Evolutionary conservation across 1,284 basidiomycete genomes (phyloP).

Genomic region (Marasmius sp.): DNA sequence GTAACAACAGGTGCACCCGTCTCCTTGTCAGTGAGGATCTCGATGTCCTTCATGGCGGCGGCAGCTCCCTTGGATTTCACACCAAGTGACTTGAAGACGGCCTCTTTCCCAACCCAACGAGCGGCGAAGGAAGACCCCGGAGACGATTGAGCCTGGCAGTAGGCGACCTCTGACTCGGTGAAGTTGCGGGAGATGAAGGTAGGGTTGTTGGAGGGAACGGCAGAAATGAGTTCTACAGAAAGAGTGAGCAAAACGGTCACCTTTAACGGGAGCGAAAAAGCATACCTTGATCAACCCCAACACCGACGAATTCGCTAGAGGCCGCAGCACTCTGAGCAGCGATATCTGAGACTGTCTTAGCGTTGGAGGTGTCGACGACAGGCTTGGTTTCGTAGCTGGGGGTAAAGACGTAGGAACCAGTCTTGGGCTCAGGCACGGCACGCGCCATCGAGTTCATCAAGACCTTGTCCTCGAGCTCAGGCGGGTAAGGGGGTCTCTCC

Average conservation of each 20-base stretch:
- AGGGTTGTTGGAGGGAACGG: conserved; percentile 88
- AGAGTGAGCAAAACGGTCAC: conserved; percentile 11
- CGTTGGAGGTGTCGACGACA: conserved; percentile 65
- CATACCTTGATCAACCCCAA: conserved; percentile 86
- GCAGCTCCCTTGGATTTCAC: conserved; percentile 90
- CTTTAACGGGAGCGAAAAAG: conserved; percentile 8
- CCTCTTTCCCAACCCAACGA: conserved; percentile 97
- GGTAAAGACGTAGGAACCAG: conserved; percentile 80
- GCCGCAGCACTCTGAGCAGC: conserved; percentile 47
- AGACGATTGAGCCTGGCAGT: conserved; percentile 88
- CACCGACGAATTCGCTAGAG: conserved; percentile 46
- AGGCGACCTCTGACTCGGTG: conserved; percentile 83
- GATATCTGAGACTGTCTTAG: conserved; percentile 57
- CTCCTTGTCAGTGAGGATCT: conserved; percentile 77
- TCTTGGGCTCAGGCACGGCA: conserved; percentile 80
- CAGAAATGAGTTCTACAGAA: conserved; percentile 82
- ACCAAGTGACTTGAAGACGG: conserved; percentile 96
- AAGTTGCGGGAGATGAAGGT: conserved; percentile 93
- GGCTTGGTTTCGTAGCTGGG: conserved; percentile 59
- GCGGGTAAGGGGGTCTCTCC: conserved; percentile 88
- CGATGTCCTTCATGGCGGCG: conserved; percentile 94
- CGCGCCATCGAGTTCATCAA: conserved; percentile 94
- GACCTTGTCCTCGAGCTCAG: conserved; percentile 86
- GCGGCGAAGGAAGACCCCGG: conserved; percentile 91
- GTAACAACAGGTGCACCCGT: conserved; percentile 72